These are phyloP conservation scores for Castanea mollissima DNA, from an alignment of 306 rosid species.

Conservation along the genomic window DNA sequence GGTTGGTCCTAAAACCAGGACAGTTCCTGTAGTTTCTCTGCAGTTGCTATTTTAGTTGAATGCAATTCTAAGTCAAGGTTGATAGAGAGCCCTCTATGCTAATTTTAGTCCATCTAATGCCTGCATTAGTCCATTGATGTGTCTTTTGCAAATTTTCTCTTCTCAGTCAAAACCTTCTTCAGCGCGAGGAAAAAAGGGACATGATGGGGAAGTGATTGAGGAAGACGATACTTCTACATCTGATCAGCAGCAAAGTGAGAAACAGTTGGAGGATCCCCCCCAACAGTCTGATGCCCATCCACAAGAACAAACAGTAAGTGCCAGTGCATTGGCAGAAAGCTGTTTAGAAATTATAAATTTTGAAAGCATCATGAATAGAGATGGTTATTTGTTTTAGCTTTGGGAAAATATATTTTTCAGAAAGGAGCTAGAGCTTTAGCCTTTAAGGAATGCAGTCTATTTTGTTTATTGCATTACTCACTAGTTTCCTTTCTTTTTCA, in stretches of 20 bases:
- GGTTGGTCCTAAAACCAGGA: background rate
- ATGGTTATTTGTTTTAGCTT: too few species aligned
- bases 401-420: too few species aligned
- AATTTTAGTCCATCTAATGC: background rate
- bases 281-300: conserved; percentile 49
- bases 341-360: background rate
- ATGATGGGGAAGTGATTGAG: conserved; percentile 66
- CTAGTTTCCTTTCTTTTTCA: too few species aligned
- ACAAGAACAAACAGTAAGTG: conserved; percentile 64
- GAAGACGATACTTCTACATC: conserved; percentile 57
- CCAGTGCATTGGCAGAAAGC: conserved; percentile 6
- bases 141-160: conserved; percentile 20
- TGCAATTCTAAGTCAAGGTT: background rate
- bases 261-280: conserved; percentile 55
- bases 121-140: conserved; percentile 6
- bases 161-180: conserved; percentile 68
- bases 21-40: background rate
- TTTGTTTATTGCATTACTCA: too few species aligned
- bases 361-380: too few species aligned
- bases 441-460: too few species aligned
- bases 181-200: conserved; percentile 72
- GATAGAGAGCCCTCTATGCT: background rate
- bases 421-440: too few species aligned
- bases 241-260: conserved; percentile 58
- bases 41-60: background rate